Base-by-base conservation (phyloP, 2,329 filamentous ascomycete genomes). In the Fusarium nodosum region DNA sequence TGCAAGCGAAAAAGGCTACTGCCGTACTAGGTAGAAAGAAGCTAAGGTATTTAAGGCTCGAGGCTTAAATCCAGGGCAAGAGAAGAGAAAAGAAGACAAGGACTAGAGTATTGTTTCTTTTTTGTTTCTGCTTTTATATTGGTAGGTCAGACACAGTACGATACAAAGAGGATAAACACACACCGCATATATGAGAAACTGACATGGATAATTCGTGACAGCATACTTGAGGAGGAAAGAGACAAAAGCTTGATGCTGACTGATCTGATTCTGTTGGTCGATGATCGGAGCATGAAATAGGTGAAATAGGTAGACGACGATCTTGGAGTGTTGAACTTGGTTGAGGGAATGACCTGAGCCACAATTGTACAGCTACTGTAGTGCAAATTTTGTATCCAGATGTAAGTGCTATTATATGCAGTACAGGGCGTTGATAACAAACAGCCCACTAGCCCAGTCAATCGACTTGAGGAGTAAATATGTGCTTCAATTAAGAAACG, bases 41-140 rank as follows among this genome's bases (percentile, higher is more conserved):
- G 56, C 67, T 64, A 72, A 58, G 48, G 57, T 24, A 42, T 41
- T 55, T 48, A 47, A 55, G 38, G 55, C 47, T 53, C 69, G 58
- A 59, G 56, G 46, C 47, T 70, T 59, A 61, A 60, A 68, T 42
- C 33, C 47, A 46, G 61, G 42, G 47, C 69, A 72, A 34, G 45
- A 41, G 41, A 51, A 45, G 34, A 46, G 28, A 31, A 13, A n/a
- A 46, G 13, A 46, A 20, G 26, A 10, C 44, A 16, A 31, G 44
- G n/a, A 7, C n/a, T 22, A 20, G 36, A 22, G n/a, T 39, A 39
- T 39, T 47, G 34, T 55, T 48, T 60, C 41, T 38, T 30, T 30
- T 28, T 30, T 30, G 28, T 30, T 30, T 30, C 9, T 30, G 30
- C 56, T 56, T 41, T 56, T 54, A 52, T 38, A 50, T 16, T 33